These are phyloP conservation scores for Aspergillus conjunctus DNA, from an alignment of 495 filamentous ascomycete species.

Conservation along the genomic window DNA sequence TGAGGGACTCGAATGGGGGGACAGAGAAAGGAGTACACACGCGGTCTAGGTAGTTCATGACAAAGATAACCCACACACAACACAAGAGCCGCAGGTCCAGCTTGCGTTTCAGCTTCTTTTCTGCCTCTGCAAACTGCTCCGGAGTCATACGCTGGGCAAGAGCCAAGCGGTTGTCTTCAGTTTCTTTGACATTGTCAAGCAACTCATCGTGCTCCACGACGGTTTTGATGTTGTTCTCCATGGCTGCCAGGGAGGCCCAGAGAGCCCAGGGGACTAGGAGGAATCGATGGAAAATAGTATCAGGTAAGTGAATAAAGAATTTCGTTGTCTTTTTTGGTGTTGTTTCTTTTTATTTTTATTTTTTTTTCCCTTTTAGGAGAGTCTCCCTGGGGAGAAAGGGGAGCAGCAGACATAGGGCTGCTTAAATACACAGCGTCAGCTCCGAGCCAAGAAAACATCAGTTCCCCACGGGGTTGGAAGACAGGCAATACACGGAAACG, in stretches of 20 bases:
- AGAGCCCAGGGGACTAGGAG: neutral
- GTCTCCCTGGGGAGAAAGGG: neutral
- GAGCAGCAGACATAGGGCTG: neutral
- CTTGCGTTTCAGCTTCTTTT: slow-evolving; percentile 17
- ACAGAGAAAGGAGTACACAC: slow-evolving; percentile 6
- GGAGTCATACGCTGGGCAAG: slow-evolving; percentile 16
- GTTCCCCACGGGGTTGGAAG: neutral
- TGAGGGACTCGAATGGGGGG: neutral
- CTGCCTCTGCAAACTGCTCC: neutral
- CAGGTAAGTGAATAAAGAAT: neutral
- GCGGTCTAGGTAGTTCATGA: slow-evolving; percentile 20
- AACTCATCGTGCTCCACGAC: neutral
- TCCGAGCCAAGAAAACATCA: neutral
- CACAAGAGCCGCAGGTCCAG: slow-evolving; percentile 17
- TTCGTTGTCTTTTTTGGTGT: too few species aligned
- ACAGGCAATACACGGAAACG: neutral
- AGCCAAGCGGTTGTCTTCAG: slow-evolving; percentile 14
- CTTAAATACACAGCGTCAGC: neutral
- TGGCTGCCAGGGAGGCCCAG: neutral
- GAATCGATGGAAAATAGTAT: neutral
- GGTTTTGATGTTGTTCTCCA: neutral
- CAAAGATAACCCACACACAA: slow-evolving; percentile 19
- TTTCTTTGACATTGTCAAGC: neutral
- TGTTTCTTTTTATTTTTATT: neutral
- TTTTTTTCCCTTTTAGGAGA: neutral